Conservation (phyloP, 2,329 filamentous ascomycete species). For the Knufia fluminis region DNA sequence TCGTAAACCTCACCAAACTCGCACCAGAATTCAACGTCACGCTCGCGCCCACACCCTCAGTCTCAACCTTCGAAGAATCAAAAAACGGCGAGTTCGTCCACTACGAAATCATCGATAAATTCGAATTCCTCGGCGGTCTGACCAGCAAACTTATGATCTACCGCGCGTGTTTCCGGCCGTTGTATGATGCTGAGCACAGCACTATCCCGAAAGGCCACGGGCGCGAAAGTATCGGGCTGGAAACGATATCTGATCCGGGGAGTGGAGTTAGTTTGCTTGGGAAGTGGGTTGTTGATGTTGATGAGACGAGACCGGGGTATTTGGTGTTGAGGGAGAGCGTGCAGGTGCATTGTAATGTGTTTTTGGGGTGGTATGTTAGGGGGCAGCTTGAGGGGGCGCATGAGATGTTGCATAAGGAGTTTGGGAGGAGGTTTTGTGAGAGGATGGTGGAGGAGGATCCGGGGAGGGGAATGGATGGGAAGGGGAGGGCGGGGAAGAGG, state of each 20-base stretch:
- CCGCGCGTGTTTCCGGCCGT: slow-evolving; percentile 7
- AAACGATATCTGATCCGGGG: slow-evolving; percentile 20
- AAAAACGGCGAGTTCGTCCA: slow-evolving; percentile 14
- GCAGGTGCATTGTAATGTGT: slow-evolving; percentile 8
- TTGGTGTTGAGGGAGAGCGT: slow-evolving; percentile 7
- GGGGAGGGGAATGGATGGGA: neutral
- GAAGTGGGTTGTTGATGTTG: slow-evolving; percentile 4
- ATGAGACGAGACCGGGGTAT: slow-evolving; percentile 4
- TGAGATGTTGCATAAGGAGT: slow-evolving; percentile 5
- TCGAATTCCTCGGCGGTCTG: slow-evolving; percentile 14
- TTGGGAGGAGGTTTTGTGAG: slow-evolving; percentile 3
- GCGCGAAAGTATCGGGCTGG: slow-evolving; percentile 15
- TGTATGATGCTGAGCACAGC: neutral
- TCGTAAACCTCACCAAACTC: slow-evolving; percentile 4
- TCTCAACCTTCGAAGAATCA: neutral
- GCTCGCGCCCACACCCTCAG: neutral
- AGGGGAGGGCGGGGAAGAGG: slow-evolving; percentile 2
- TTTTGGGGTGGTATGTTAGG: slow-evolving; percentile 6
- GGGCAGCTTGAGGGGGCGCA: slow-evolving; percentile 1
- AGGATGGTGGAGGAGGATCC: slow-evolving; percentile 6
- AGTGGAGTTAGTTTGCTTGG: slow-evolving; percentile 13
- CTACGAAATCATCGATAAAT: slow-evolving; percentile 21
- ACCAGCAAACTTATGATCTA: slow-evolving; percentile 14
- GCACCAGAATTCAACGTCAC: slow-evolving; percentile 5
- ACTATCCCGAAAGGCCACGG: slow-evolving; percentile 13